phyloP scores from a whole-genome alignment of 495 filamentous ascomycete genomes.

The Penicillium macrosclerotiorum region DNA sequence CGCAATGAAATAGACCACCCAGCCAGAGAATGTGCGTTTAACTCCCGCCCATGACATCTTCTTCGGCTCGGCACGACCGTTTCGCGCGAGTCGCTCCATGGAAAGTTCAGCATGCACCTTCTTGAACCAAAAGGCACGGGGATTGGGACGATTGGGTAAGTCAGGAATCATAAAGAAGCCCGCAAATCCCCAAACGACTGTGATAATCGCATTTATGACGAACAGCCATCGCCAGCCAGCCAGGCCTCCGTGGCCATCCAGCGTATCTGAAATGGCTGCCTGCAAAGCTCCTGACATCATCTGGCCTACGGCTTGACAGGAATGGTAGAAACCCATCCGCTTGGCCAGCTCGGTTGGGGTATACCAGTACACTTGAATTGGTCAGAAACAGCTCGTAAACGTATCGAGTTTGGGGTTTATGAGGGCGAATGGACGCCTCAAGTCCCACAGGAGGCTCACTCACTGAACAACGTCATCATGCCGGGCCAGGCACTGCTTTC shows the following conservation, averaged over 20 bases:
- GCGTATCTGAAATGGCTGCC: slow-evolving; percentile 33
- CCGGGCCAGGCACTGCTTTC: slow-evolving; percentile 34
- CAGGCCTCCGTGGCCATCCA: slow-evolving; percentile 55
- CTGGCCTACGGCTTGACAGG: slow-evolving; percentile 34
- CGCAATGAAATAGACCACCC: slow-evolving; percentile 32
- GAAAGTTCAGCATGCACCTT: slow-evolving; percentile 27
- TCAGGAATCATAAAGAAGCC: slow-evolving; percentile 62
- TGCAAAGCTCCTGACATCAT: slow-evolving; percentile 36
- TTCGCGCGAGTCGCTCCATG: slow-evolving; percentile 26
- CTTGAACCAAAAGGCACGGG: slow-evolving; percentile 32
- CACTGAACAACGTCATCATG: slow-evolving; percentile 34
- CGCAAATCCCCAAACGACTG: slow-evolving; percentile 56
- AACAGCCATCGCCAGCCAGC: slow-evolving; percentile 72
- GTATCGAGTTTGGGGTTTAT: no score
- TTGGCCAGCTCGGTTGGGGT: slow-evolving; percentile 46
- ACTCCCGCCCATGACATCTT: slow-evolving; percentile 28
- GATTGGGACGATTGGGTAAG: slow-evolving; percentile 29
- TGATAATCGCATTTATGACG: slow-evolving; percentile 48
- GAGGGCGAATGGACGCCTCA: neutral
- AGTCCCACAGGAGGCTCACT: neutral
- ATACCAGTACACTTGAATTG: slow-evolving; percentile 30
- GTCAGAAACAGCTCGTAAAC: no score
- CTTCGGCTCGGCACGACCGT: slow-evolving; percentile 32
- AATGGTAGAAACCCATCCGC: slow-evolving; percentile 42
- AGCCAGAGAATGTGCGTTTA: slow-evolving; percentile 28